These are phyloP conservation scores for Vigna hirtella DNA, from an alignment of 306 rosid genomes.

Conservation along the genomic window DNA sequence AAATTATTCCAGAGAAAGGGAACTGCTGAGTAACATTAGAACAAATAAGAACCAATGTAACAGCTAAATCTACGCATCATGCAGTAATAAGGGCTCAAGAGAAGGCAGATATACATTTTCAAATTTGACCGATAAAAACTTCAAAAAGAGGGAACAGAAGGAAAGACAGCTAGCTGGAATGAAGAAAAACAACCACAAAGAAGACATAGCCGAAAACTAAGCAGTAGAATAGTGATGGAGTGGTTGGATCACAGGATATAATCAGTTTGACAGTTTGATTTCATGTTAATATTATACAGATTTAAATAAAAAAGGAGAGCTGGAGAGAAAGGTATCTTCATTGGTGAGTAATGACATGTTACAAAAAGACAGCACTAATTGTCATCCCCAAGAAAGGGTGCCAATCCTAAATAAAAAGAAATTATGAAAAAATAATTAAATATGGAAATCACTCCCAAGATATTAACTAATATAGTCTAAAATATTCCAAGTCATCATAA, in stretches of 20 bases:
- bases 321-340: constrained; percentile 1
- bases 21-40: not conserved
- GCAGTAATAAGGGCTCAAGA: not conserved
- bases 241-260: not conserved
- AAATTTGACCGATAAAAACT: not conserved
- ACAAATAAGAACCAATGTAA: not conserved
- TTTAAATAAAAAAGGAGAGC: not conserved
- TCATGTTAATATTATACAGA: not conserved
- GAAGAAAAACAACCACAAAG: not conserved
- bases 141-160: not conserved
- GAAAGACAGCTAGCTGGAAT: not conserved
- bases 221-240: not conserved
- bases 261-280: no score
- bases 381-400: not conserved
- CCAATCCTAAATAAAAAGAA: constrained; percentile 13
- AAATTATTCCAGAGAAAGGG: constrained; percentile 8
- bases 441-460: not conserved
- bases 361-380: not conserved
- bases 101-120: not conserved
- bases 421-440: not conserved
- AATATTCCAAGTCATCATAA: not conserved
- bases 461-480: constrained; percentile 16
- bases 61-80: not conserved
- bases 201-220: not conserved
- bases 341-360: not conserved